Evolutionary conservation across 306 rosid genomes (phyloP).

Genomic region (Astragalus membranaceus): DNA sequence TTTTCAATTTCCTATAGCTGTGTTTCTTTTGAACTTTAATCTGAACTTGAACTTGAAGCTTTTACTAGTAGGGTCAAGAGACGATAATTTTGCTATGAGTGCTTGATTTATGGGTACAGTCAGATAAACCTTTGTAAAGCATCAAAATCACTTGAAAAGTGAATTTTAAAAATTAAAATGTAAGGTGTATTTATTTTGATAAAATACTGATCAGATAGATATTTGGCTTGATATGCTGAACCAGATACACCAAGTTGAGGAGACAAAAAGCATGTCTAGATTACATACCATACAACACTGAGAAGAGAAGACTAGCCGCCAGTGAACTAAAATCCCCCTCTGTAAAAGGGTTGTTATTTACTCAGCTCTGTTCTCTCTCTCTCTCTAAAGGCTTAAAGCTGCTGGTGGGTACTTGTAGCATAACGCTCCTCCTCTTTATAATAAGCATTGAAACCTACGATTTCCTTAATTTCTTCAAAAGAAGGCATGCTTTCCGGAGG

Average conservation of each 20-base stretch:
- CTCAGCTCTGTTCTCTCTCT: no score
- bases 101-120: not conserved
- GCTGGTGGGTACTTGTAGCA: slow-evolving; percentile 34
- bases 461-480: slow-evolving; percentile 79
- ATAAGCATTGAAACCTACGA: slow-evolving; percentile 70
- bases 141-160: no score
- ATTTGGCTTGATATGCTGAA: no score
- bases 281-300: no score
- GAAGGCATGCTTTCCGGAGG: slow-evolving; percentile 81
- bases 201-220: no score
- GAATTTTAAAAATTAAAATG: no score
- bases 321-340: no score
- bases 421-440: slow-evolving; percentile 86
- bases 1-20: slow-evolving; percentile 10
- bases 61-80: not conserved
- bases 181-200: no score
- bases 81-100: not conserved
- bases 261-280: no score
- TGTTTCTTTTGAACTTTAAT: slow-evolving; percentile 9
- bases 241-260: no score
- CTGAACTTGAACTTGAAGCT: slow-evolving; percentile 10
- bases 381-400: slow-evolving; percentile 11
- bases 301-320: no score
- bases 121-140: not conserved
- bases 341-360: no score